Base-by-base conservation (phyloP, 2,329 filamentous ascomycete genomes). In the Cladosporium sphaerospermum region DNA sequence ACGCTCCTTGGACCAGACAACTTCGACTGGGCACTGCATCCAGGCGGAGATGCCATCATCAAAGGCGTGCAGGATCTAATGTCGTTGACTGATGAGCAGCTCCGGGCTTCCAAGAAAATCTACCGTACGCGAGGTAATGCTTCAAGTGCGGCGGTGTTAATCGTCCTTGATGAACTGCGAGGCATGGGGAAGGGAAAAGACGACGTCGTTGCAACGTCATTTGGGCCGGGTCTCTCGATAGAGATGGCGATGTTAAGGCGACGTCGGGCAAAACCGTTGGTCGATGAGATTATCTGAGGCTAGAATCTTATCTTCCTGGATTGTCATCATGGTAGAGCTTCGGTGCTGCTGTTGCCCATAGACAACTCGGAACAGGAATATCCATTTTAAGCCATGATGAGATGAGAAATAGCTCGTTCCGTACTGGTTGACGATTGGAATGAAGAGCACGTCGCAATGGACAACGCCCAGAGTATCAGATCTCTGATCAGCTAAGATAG, bases 21-120 rank as follows among this genome's bases (percentile, higher is more conserved):
- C 55, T 86, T 86, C 58, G 85, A 88, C 71, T 88, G 85, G 85
- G 85, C 84, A 1, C 78, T 88, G 64, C 85, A 88, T 60, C 85
- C 85, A 0, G 85, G 85, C 4, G 85, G 85, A 14, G 75, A 81
- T 0, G 82, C 83, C 1, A 85, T 88, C 40, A 71, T 88, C 2
- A 76, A 81, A 0, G 82, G 83, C 0, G 81, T 84, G 0, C 80
- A 86, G 64, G 71, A 71, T 40, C 74, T 72, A 1, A 75, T 88
- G 73, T 65, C 69, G 5, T 76, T 88, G 44, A 75, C 74, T 0
- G 70, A 82, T 0, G 79, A 85, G 60, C 83, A 86, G 59, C 81
- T 88, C 72, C 76, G 83, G 45, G 83, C 84, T n/a, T 84, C 81
- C 54, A 85, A 85, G 62, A 80, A 85, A 56, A 80, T 82, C 14